These are phyloP conservation scores for Saturnispora zaruensis DNA, from an alignment of 805 yeast genomes.

Conservation along the genomic window DNA sequence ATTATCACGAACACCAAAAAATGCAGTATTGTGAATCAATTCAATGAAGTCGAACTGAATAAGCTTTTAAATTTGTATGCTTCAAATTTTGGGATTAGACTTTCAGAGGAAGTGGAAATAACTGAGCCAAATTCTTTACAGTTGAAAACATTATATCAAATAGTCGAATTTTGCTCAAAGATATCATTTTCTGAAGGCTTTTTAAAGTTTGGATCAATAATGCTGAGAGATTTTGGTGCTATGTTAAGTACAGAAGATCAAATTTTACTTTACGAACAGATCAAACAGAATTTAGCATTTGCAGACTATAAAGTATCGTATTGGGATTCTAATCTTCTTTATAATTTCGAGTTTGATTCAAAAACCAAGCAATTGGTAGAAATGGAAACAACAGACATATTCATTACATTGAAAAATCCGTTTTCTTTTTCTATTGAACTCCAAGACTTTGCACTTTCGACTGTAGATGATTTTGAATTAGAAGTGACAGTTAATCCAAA, in stretches of 20 bases:
- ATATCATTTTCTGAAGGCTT: conserved; percentile 38
- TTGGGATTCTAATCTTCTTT: conserved; percentile 62
- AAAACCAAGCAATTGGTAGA: conserved; percentile 33
- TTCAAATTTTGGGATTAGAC: conserved; percentile 42
- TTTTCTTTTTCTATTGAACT: conserved; percentile 65
- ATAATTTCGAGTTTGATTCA: conserved; percentile 16
- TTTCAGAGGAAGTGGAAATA: background rate
- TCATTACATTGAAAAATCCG: conserved; percentile 65
- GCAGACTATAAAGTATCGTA: conserved; percentile 30
- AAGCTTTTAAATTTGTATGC: conserved; percentile 39
- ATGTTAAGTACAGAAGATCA: conserved; percentile 56
- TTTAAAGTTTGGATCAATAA: conserved; percentile 40
- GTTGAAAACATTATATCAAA: conserved; percentile 36
- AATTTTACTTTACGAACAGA: conserved; percentile 26
- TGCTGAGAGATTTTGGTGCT: conserved; percentile 48
- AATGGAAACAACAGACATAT: conserved; percentile 55
- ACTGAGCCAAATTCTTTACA: conserved; percentile 17
- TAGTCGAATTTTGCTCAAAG: conserved; percentile 46
- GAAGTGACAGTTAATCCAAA: conserved; percentile 12
- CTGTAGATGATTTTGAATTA: conserved; percentile 21
- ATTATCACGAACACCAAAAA: conserved; percentile 26
- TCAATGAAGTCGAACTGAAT: conserved; percentile 13
- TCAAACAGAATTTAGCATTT: conserved; percentile 25
- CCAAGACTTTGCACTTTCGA: conserved; percentile 35
- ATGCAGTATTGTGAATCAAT: conserved; percentile 9